Evolutionary conservation across 2,329 filamentous ascomycete species (phyloP).

Genomic region (Ophiostoma fasciatum): DNA sequence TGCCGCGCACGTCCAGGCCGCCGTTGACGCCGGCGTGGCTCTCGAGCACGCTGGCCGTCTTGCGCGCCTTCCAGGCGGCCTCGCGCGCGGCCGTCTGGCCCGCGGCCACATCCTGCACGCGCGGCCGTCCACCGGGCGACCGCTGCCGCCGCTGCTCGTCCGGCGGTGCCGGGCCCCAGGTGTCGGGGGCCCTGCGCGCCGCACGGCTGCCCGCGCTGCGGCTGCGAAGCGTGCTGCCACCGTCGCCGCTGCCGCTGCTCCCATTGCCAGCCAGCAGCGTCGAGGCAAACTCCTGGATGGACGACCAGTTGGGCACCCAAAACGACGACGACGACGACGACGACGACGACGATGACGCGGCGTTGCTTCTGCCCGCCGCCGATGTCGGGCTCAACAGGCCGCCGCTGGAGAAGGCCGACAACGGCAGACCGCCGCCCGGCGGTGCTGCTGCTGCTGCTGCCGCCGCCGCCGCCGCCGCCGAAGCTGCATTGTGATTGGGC

Average conservation of each 20-base stretch:
- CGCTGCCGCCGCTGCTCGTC: conserved; percentile 9
- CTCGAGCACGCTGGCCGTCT: conserved; percentile 44
- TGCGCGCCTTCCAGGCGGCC: conserved; percentile 37
- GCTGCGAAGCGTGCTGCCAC: conserved; percentile 17
- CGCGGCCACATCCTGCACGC: conserved; percentile 34
- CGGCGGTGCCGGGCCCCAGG: conserved; percentile 39
- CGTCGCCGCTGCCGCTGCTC: conserved; percentile 15
- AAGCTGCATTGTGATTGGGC: conserved; percentile 16
- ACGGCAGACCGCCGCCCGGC: no score
- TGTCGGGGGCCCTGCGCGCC: conserved; percentile 15
- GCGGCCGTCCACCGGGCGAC: conserved; percentile 16
- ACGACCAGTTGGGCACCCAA: conserved; percentile 39
- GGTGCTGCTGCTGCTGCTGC: not conserved
- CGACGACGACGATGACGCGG: conserved; percentile 29
- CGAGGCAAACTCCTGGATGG: conserved; percentile 38
- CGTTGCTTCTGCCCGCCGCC: no score
- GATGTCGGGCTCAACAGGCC: conserved; percentile 3
- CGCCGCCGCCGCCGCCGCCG: conserved; percentile 11
- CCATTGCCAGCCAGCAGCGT: conserved; percentile 20
- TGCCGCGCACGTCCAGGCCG: conserved; percentile 37
- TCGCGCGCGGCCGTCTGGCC: conserved; percentile 36
- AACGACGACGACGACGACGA: conserved; percentile 27
- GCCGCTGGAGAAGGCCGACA: conserved; percentile 13
- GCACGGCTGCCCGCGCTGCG: conserved; percentile 19
- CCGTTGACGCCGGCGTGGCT: conserved; percentile 46